Percentiles rank a stretch among this genome's conserved stretches.
Conservation (phyloP, 345 rosid genomes). For the Pseudoturritis turrita region DNA sequence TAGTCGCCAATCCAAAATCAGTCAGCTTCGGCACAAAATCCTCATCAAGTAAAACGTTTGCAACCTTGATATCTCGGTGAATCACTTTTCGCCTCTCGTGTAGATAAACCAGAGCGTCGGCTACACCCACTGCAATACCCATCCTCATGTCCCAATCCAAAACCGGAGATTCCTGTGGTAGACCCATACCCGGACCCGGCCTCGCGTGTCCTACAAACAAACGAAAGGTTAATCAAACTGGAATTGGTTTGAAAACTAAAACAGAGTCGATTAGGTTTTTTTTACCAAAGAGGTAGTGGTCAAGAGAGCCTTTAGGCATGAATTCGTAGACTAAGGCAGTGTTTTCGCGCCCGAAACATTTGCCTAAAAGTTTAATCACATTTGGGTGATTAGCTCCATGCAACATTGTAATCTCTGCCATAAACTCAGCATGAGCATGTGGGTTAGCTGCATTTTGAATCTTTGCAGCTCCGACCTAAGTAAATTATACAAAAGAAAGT, state of each 20-base stretch:
- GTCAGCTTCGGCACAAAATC: constrained; percentile 31
- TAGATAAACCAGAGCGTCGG: constrained; percentile 58
- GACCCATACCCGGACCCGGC: neutral
- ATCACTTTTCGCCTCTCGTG: constrained; percentile 50
- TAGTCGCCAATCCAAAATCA: constrained; percentile 69
- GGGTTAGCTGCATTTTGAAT: constrained; percentile 46
- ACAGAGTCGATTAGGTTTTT: neutral
- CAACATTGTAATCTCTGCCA: constrained; percentile 57
- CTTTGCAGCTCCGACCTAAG: constrained; percentile 71
- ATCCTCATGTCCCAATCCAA: constrained; percentile 67
- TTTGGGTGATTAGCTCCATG: constrained; percentile 59
- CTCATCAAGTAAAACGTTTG: constrained; percentile 60
- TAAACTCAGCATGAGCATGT: constrained; percentile 57
- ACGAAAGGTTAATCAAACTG: neutral
- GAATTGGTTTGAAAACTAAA: neutral
- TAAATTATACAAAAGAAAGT: neutral
- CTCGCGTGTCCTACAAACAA: neutral
- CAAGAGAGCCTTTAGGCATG: constrained; percentile 73
- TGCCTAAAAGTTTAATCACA: constrained; percentile 63
- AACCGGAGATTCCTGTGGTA: neutral
- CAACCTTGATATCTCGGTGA: constrained; percentile 64
- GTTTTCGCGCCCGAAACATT: constrained; percentile 49
- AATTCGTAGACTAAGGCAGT: constrained; percentile 64
- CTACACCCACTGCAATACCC: constrained; percentile 72
- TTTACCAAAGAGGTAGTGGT: constrained; percentile 54